These are phyloP conservation scores for Paradendryphiella salina DNA, from an alignment of 2,329 filamentous ascomycete species.

Conservation along the genomic window DNA sequence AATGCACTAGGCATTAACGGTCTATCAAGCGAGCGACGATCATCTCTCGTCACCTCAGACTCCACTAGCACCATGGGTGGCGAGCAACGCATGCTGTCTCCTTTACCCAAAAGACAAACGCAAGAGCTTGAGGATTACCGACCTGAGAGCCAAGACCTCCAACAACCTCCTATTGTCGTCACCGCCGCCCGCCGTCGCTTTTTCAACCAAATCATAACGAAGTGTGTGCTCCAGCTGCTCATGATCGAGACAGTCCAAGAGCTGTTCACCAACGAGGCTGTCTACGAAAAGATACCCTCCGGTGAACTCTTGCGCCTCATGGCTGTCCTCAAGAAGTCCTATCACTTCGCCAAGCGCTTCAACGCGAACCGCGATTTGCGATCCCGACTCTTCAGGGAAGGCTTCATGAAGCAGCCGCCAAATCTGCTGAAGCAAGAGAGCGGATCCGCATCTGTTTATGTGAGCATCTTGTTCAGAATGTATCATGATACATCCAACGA, in stretches of 20 bases:
- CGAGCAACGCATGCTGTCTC: slow-evolving; percentile 40
- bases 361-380: slow-evolving; percentile 96
- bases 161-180: slow-evolving; percentile 88
- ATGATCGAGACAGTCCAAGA: slow-evolving; percentile 99
- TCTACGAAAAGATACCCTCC: slow-evolving; percentile 91
- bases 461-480: slow-evolving; percentile 95
- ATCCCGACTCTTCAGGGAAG: slow-evolving; percentile 92
- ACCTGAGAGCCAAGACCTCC: slow-evolving; percentile 65
- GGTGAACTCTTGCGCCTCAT: slow-evolving; percentile 87
- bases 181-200: slow-evolving; percentile 90
- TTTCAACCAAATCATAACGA: slow-evolving; percentile 99
- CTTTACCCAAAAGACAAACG: slow-evolving; percentile 43
- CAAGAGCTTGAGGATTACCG: slow-evolving; percentile 81
- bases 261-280: slow-evolving; percentile 94
- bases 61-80: slow-evolving; percentile 21
- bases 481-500: slow-evolving; percentile 88
- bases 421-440: slow-evolving; percentile 97
- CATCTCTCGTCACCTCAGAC: slow-evolving; percentile 40
- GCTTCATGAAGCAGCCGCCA: slow-evolving; percentile 99
- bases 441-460: slow-evolving; percentile 90
- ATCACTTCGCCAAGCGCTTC: slow-evolving; percentile 95
- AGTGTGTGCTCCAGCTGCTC: slow-evolving; percentile 92
- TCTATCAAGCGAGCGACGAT: slow-evolving; percentile 33
- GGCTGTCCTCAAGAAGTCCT: slow-evolving; percentile 91
- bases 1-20: slow-evolving; percentile 54